A percentile compares a stretch with the other conserved stretches of the same genome.
phyloP scores from a whole-genome alignment of 2,329 filamentous ascomycete species.

The Aspergillus piperis region DNA sequence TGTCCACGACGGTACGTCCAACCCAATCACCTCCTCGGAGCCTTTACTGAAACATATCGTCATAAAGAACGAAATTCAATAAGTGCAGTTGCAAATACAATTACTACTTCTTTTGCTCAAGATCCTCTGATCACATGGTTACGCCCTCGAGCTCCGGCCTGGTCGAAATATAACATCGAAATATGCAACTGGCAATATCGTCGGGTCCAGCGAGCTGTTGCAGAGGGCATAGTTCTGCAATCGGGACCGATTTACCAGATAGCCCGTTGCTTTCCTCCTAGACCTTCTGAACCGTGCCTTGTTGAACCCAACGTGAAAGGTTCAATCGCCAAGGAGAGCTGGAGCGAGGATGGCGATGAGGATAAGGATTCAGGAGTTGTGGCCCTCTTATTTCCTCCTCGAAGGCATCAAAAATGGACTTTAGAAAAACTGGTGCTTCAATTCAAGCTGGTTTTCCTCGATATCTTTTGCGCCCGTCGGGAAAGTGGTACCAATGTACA shows the following conservation, averaged over 20 bases:
- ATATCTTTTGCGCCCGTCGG: constrained; percentile 13
- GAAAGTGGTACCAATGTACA: constrained; percentile 17
- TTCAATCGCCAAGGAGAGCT: background rate
- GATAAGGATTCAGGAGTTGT: constrained; percentile 21
- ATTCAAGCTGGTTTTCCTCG: constrained; percentile 22
- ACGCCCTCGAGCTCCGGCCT: constrained; percentile 22
- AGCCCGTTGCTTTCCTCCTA: constrained; percentile 8
- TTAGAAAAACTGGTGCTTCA: constrained; percentile 7
- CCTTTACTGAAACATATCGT: background rate
- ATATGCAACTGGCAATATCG: constrained; percentile 27
- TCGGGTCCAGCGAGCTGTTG: constrained; percentile 24
- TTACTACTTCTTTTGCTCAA: constrained; percentile 26
- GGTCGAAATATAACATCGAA: constrained; percentile 9
- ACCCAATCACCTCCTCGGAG: background rate
- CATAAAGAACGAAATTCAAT: constrained; percentile 17
- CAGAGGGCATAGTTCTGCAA: constrained; percentile 22
- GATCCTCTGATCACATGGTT: constrained; percentile 31
- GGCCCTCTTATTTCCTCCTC: constrained; percentile 25
- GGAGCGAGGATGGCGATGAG: background rate
- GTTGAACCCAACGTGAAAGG: background rate
- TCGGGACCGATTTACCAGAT: constrained; percentile 16
- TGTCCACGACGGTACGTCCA: constrained; percentile 11
- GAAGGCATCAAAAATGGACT: constrained; percentile 16
- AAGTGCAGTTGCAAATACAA: constrained; percentile 20
- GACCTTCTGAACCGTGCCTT: background rate